A percentile compares a stretch with the other conserved stretches of the same genome.
Conservation (phyloP, 352 stramenopile genomes). For the Pythium vanterpoolii region DNA sequence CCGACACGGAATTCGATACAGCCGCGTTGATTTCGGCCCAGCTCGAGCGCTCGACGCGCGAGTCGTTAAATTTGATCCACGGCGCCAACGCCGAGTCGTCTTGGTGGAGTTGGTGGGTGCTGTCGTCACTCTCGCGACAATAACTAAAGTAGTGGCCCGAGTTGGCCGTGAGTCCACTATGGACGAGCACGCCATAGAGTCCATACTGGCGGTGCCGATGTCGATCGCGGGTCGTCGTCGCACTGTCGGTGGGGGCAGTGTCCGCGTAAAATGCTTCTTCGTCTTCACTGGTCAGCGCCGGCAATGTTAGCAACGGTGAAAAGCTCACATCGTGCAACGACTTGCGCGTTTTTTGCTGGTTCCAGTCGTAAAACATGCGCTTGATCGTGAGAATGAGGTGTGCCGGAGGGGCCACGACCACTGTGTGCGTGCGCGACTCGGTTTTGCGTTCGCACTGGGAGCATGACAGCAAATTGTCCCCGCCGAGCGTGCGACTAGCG, state of each 20-base stretch:
- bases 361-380: slow-evolving; percentile 90
- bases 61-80: slow-evolving; percentile 92
- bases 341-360: slow-evolving; percentile 84
- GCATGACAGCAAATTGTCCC: slow-evolving; percentile 77
- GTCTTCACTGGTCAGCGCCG: slow-evolving; percentile 51
- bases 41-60: slow-evolving; percentile 67
- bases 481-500: slow-evolving; percentile 71
- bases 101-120: slow-evolving; percentile 65
- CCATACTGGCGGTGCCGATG: slow-evolving; percentile 68
- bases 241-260: too few species aligned
- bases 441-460: slow-evolving; percentile 71
- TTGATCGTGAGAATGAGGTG: slow-evolving; percentile 88
- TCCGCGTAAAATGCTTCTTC: slow-evolving; percentile 40
- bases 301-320: slow-evolving; percentile 61
- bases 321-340: slow-evolving; percentile 84
- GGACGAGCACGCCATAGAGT: slow-evolving; percentile 87
- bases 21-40: slow-evolving; percentile 83
- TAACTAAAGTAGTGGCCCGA: slow-evolving; percentile 92
- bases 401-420: slow-evolving; percentile 71
- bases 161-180: slow-evolving; percentile 86
- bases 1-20: slow-evolving; percentile 77
- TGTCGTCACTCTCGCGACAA: slow-evolving; percentile 76
- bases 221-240: slow-evolving; percentile 3
- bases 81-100: slow-evolving; percentile 74
- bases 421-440: slow-evolving; percentile 77